A percentile compares a stretch with the other conserved stretches of the same genome.
Evolutionary conservation across 805 yeast genomes (phyloP).

Genomic region (Lipomyces spencermartinsiae): DNA sequence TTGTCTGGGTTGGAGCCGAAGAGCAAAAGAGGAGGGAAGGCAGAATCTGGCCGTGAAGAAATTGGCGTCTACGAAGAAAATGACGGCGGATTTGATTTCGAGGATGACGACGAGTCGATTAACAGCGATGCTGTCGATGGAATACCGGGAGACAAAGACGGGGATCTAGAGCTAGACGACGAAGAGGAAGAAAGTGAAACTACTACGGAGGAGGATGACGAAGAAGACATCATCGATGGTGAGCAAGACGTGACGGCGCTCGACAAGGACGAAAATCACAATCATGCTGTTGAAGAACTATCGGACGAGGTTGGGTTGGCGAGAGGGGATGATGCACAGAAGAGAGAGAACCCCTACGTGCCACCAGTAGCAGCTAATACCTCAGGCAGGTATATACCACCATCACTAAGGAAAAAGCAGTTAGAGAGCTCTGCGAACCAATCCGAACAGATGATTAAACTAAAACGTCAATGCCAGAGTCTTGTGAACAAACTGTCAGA

Average conservation of each 20-base stretch:
- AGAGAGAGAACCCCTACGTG: slow-evolving; percentile 75
- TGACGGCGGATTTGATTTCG: slow-evolving; percentile 14
- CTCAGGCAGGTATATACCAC: slow-evolving; percentile 74
- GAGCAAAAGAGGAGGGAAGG: slow-evolving; percentile 31
- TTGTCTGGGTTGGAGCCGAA: slow-evolving; percentile 19
- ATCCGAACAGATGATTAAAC: slow-evolving; percentile 55
- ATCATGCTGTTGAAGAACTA: slow-evolving; percentile 44
- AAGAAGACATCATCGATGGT: slow-evolving; percentile 8
- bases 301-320: slow-evolving; percentile 25
- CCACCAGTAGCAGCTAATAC: slow-evolving; percentile 57
- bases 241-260: slow-evolving; percentile 35
- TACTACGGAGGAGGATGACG: slow-evolving; percentile 28
- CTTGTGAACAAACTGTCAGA: slow-evolving; percentile 89
- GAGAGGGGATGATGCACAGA: slow-evolving; percentile 39
- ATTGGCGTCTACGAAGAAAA: slow-evolving; percentile 19
- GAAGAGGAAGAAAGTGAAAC: slow-evolving; percentile 31
- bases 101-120: slow-evolving; percentile 9
- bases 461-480: slow-evolving; percentile 76
- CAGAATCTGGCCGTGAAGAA: slow-evolving; percentile 38
- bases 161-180: slow-evolving; percentile 39
- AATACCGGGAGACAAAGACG: slow-evolving; percentile 30
- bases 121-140: background rate
- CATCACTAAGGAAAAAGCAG: slow-evolving; percentile 71
- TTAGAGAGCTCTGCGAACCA: slow-evolving; percentile 48
- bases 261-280: slow-evolving; percentile 39